Base-by-base conservation (phyloP, 2,329 filamentous ascomycete genomes). In the Eutypella sp. region DNA sequence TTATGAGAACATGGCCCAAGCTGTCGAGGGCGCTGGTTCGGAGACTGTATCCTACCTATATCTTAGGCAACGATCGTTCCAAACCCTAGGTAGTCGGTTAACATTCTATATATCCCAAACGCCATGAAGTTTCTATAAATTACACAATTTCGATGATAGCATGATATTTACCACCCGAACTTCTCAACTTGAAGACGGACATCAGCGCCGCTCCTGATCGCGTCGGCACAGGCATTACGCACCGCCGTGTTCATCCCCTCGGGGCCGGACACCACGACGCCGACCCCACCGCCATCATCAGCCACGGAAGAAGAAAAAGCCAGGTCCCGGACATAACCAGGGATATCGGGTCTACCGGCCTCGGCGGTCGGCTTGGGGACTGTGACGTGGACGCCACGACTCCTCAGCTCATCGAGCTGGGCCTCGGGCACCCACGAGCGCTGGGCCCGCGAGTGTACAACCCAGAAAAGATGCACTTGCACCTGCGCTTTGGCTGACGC, bases 131-230 rank as follows among this genome's bases (percentile, higher is more conserved):
- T n/a, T n/a, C n/a, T n/a, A n/a, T n/a, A 29, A 29, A 29, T 8
- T 8, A 29, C 8, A 29, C 7, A 29, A 8, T 13, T 13, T 13
- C 7, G 13, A 29, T 13, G 13, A 29, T 8, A 29, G 13, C 25
- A 8, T 7, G 25, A 7, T 8, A 8, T 36, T 57, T 45, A 85
- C 82, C 82, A 86, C 1, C 81, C 81, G 69, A 84, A 85, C 57
- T 85, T 85, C 75, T 85, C 82, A 22, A 84, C 75, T 22, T 71
- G 67, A 41, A 85, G 67, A 44, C 70, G 61, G 3, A 85, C 65
- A 55, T 76, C 58, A 40, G 59, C 60, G 0, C 81, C 81, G 7
- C 66, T 52, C 43, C 65, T 61, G 9, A 79, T 66, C 47, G 78
- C 62, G 5, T 57, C 56, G 1, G 79, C 74, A 58, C 76, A 81